These are phyloP conservation scores for Lyophyllum atratum DNA, from an alignment of 768 basidiomycete species.

Conservation along the genomic window DNA sequence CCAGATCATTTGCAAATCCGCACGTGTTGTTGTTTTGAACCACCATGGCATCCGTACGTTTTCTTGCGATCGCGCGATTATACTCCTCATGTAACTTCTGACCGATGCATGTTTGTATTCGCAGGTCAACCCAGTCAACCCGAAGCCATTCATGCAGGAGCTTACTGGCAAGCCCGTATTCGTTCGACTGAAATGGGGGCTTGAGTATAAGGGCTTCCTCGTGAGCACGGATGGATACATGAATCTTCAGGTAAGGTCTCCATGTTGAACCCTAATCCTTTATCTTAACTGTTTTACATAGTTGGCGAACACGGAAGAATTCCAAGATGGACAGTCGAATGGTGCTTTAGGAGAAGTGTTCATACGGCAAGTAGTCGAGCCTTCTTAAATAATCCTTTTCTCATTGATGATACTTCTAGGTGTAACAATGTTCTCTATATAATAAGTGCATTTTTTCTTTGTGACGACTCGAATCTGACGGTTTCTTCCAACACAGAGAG, in stretches of 20 bases:
- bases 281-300: slow-evolving; percentile 30
- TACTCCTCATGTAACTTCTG: neutral
- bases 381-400: neutral
- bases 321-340: slow-evolving; percentile 92
- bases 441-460: slow-evolving; percentile 56
- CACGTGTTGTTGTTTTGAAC: slow-evolving; percentile 44
- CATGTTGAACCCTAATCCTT: neutral
- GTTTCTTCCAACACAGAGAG: slow-evolving; percentile 61
- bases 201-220: slow-evolving; percentile 98
- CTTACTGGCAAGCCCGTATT: slow-evolving; percentile 96
- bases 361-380: slow-evolving; percentile 69
- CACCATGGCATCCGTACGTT: slow-evolving; percentile 68
- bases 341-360: slow-evolving; percentile 99
- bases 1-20: slow-evolving; percentile 34
- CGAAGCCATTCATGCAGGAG: slow-evolving; percentile 98
- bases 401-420: slow-evolving; percentile 38
- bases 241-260: slow-evolving; percentile 86
- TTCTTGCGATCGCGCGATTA: slow-evolving; percentile 4
- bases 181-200: slow-evolving; percentile 97
- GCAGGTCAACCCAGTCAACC: slow-evolving; percentile 92
- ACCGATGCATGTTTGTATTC: slow-evolving; percentile 5
- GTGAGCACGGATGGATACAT: slow-evolving; percentile 99
- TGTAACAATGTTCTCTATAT: slow-evolving; percentile 98
- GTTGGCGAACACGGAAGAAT: slow-evolving; percentile 99
- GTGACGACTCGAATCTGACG: slow-evolving; percentile 19